Base-by-base conservation (phyloP, 116 monocot genomes). In the Iris pallida region DNA sequence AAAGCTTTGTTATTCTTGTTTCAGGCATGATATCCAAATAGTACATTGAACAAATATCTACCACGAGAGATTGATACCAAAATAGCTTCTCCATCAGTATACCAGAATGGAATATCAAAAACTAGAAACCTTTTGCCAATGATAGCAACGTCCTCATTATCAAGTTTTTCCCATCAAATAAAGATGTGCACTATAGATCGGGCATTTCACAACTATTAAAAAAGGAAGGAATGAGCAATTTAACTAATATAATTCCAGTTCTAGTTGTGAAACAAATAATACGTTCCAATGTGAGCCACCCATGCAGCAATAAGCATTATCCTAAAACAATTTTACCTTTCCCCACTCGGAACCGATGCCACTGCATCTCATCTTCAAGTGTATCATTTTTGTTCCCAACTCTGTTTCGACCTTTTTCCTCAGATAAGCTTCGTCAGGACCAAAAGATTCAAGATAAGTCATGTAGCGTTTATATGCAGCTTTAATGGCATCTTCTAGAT, bases 281-380 rank as follows among this genome's bases (percentile, higher is more conserved):
- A 15, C 19, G 15, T 61, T 45, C 15, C 10, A 5, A 5, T 1
- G 14, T 44, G 44, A n/a, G n/a, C n/a, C n/a, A n/a, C n/a, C n/a
- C n/a, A n/a, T 13, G 16, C 45, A 62, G 6, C 15, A 14, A 62
- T 4, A 45, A 45, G 16, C 16, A 62, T 42, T 45, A 44, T 45
- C 45, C 42, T 47, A 18, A 61, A 44, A 45, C 5, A 62, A 69
- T 7, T 20, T 81, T 83, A 98, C 98, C 83, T 98, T 88, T 64
- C 98, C 98, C 98, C 98, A 98, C 53, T 98, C 93, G 10, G 90
- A 83, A 55, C 93, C 98, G 72, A 93, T 84, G 40, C 93, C 90
- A 71, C 86, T 83, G 76, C 93, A 90, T 57, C 98, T 87, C 93
- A 93, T 93, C 75, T 98, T 98, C 52, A 98, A 69, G 69, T 98